These are phyloP conservation scores for Nepenthes alata DNA, from an alignment of 179 eudicot species.

Conservation along the genomic window DNA sequence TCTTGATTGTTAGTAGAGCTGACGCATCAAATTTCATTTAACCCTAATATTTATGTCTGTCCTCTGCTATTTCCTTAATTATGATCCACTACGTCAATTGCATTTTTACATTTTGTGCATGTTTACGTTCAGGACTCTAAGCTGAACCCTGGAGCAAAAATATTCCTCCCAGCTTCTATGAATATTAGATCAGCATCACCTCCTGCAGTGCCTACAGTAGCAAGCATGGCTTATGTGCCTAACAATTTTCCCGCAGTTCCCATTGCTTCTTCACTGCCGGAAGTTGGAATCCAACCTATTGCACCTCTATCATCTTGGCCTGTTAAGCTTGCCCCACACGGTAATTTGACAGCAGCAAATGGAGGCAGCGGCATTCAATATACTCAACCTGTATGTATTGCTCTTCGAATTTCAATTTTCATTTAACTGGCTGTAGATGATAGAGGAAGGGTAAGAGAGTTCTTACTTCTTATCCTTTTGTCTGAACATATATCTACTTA, in stretches of 20 bases:
- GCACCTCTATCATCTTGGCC: slow-evolving; percentile 45
- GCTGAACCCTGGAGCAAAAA: slow-evolving; percentile 90
- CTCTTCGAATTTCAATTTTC: slow-evolving; percentile 1
- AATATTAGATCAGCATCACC: slow-evolving; percentile 44
- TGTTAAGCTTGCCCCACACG: slow-evolving; percentile 44
- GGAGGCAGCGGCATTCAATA: slow-evolving; percentile 43
- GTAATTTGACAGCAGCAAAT: slow-evolving; percentile 30
- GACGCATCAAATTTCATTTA: too few species aligned
- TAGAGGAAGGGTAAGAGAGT: neutral
- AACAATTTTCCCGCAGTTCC: slow-evolving; percentile 33
- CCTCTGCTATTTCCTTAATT: too few species aligned
- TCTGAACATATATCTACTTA: too few species aligned
- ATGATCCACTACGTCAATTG: too few species aligned
- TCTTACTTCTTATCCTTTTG: neutral
- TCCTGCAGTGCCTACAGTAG: slow-evolving; percentile 31
- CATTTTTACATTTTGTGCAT: too few species aligned
- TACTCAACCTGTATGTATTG: slow-evolving; percentile 52
- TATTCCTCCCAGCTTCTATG: slow-evolving; percentile 56
- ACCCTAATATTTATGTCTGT: too few species aligned
- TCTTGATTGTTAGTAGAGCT: neutral
- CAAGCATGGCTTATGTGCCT: slow-evolving; percentile 41
- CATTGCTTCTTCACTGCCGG: slow-evolving; percentile 41
- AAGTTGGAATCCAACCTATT: slow-evolving; percentile 37
- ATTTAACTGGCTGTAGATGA: neutral
- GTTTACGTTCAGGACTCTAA: slow-evolving; percentile 49